Conservation (phyloP, 2,329 filamentous ascomycete genomes). For the Talaromyces sp. region DNA sequence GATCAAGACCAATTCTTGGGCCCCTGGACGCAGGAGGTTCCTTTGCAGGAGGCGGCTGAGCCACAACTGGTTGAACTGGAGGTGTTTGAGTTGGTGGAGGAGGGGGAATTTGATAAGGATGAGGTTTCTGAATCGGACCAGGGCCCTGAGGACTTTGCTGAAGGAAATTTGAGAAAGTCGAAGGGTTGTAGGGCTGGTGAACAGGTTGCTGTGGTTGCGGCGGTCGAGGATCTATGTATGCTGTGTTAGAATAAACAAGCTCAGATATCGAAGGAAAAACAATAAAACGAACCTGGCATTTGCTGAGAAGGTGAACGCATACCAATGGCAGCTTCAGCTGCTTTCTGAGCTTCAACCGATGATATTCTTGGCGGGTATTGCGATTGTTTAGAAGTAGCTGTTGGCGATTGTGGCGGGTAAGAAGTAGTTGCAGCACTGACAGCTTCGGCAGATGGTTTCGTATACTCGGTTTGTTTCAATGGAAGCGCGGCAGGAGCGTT, state of each 20-base stretch:
- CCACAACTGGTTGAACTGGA: constrained; percentile 16
- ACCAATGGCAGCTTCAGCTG: constrained; percentile 44
- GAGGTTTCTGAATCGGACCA: constrained; percentile 22
- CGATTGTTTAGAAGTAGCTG: constrained; percentile 34
- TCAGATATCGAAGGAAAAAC: constrained; percentile 21
- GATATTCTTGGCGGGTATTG: constrained; percentile 44
- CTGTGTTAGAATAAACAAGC: constrained; percentile 28
- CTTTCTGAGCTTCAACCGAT: constrained; percentile 45
- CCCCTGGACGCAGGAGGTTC: constrained; percentile 31
- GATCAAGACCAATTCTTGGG: constrained; percentile 83
- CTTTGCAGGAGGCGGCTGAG: constrained; percentile 12
- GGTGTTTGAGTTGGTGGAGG: constrained; percentile 12
- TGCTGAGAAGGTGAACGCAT: constrained; percentile 40
- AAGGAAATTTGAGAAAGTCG: constrained; percentile 32
- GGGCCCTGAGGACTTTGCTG: constrained; percentile 22
- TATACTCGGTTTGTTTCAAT: constrained; percentile 34
- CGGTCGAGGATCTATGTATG: constrained; percentile 11
- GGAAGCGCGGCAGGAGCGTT: constrained; percentile 28
- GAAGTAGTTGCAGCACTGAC: constrained; percentile 38
- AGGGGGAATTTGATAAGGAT: constrained; percentile 13
- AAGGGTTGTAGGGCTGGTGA: constrained; percentile 42
- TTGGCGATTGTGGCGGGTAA: constrained; percentile 42
- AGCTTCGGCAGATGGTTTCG: constrained; percentile 34
- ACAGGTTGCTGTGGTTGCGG: constrained; percentile 39
- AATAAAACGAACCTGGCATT: constrained; percentile 37